phyloP scores from a whole-genome alignment of 805 yeast genomes.

The Metschnikowia lochheadii region DNA sequence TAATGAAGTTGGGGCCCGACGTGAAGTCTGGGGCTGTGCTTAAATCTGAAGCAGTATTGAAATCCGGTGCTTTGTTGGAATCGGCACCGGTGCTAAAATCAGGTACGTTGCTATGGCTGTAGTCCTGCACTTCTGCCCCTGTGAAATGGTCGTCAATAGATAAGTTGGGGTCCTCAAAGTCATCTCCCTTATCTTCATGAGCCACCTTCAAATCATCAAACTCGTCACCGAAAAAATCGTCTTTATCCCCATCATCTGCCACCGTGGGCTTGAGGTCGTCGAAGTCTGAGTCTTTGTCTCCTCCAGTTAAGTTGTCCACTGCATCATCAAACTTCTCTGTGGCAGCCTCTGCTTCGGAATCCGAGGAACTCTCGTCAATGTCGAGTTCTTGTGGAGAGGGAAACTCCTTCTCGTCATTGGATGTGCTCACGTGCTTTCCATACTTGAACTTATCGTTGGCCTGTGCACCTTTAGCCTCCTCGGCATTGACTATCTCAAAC shows the following conservation, averaged over 20 bases:
- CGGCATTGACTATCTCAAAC: conserved; percentile 51
- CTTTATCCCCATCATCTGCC: conserved; percentile 2
- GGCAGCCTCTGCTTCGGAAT: conserved; percentile 22
- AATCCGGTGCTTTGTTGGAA: neutral
- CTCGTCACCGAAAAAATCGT: conserved; percentile 36
- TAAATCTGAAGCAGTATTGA: neutral
- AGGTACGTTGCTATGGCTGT: conserved; percentile 5
- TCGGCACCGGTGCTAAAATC: neutral
- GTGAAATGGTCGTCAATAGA: conserved; percentile 40
- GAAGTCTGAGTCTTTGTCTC: conserved; percentile 29
- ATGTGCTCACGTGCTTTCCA: neutral
- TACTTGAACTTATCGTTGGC: neutral
- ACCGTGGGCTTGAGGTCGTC: conserved; percentile 36
- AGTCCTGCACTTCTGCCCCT: conserved; percentile 23
- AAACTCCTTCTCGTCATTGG: conserved; percentile 43
- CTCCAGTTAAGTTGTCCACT: conserved; percentile 23
- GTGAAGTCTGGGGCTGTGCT: neutral
- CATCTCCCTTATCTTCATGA: conserved; percentile 27
- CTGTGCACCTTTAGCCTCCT: conserved; percentile 34
- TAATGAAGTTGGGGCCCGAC: conserved; percentile 8
- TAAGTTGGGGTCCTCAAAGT: conserved; percentile 21
- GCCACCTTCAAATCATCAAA: conserved; percentile 36
- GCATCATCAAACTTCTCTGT: conserved; percentile 35
- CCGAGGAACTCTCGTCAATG: conserved; percentile 48
- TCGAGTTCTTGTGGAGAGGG: conserved; percentile 60